Evolutionary conservation across 176 grass and related monocot genomes (phyloP).

Genomic region (Guadua angustifolia): DNA sequence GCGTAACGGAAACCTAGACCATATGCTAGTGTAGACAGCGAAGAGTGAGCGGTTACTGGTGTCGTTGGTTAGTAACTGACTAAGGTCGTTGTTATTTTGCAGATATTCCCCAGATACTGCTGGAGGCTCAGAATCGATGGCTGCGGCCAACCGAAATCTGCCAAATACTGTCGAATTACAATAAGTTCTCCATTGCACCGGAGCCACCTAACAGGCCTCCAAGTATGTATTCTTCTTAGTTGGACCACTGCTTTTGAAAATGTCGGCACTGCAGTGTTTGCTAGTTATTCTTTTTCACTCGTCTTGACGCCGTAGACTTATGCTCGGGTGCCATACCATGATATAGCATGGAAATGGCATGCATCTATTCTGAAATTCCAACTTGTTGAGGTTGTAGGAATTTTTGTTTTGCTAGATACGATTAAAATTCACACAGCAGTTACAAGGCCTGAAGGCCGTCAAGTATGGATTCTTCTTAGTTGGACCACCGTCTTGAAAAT

Average conservation of each 20-base stretch:
- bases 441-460: neutral
- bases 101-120: constrained; percentile 94
- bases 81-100: constrained; percentile 40
- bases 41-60: neutral
- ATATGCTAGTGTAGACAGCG: neutral
- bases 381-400: constrained; percentile 16
- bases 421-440: constrained; percentile 7
- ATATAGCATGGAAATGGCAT: constrained; percentile 18
- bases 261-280: neutral
- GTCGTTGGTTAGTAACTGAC: neutral
- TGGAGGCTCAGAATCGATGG: constrained; percentile 91
- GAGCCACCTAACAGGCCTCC: constrained; percentile 87
- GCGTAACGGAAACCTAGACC: constrained; percentile 1
- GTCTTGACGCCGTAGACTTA: constrained; percentile 3
- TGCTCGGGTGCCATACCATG: neutral
- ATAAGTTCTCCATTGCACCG: constrained; percentile 78
- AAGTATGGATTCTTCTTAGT: too few relatives aligned
- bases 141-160: constrained; percentile 93
- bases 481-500: neutral
- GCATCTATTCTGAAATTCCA: neutral
- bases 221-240: constrained; percentile 62
- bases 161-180: constrained; percentile 92
- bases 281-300: neutral
- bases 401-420: constrained; percentile 26
- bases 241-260: neutral